These are phyloP conservation scores for Acmispon strigosus DNA, from an alignment of 306 rosid genomes.

Conservation along the genomic window DNA sequence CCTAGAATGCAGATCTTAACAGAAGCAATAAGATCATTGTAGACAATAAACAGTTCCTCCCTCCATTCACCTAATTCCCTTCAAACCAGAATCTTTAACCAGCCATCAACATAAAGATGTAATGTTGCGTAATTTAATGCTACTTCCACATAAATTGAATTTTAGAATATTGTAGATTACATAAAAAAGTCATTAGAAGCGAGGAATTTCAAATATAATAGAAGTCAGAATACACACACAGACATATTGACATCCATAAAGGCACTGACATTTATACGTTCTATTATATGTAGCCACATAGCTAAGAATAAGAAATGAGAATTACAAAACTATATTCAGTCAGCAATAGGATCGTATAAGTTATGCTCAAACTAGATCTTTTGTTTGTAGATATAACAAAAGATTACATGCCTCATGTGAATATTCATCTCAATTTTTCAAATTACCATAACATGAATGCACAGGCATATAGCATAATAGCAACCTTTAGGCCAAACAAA, in stretches of 20 bases:
- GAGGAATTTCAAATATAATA: conserved; percentile 3
- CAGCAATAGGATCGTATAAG: background rate
- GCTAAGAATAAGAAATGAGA: background rate
- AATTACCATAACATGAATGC: background rate
- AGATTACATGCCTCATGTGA: background rate
- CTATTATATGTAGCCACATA: background rate
- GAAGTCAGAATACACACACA: background rate
- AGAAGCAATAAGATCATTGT: too few relatives aligned
- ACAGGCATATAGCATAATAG: background rate
- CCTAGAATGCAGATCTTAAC: too few relatives aligned
- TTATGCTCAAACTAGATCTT: conserved; percentile 4
- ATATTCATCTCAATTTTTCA: background rate
- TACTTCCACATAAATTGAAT: background rate
- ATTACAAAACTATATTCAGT: background rate
- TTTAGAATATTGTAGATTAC: background rate
- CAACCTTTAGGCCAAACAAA: background rate
- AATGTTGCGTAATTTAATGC: background rate
- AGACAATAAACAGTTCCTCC: too few relatives aligned
- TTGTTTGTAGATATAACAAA: background rate
- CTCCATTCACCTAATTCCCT: too few relatives aligned
- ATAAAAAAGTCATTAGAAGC: background rate
- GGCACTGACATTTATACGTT: background rate
- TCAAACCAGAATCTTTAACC: too few relatives aligned
- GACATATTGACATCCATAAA: background rate
- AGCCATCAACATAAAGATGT: conserved; percentile 1